Base-by-base conservation (phyloP, 2,329 filamentous ascomycete genomes). In the Hymenoscyphus linearis region DNA sequence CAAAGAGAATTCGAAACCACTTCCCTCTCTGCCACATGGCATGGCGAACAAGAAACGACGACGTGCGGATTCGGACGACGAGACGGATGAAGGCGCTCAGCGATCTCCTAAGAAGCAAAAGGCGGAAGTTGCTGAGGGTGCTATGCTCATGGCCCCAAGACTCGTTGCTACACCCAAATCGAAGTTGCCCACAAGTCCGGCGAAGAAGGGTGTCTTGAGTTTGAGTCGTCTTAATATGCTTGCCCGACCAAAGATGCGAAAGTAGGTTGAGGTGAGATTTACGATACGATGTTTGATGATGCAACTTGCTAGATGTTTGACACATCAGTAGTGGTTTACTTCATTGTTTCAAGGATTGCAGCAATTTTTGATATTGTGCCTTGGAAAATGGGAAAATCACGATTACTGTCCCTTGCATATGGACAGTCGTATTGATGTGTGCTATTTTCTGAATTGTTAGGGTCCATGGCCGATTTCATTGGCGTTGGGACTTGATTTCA, bases 41-140 rank as follows among this genome's bases (percentile, higher is more conserved):
- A 82, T 88, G 74, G 73, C 77, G 7, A 87, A 84, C 75, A 88
- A 88, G 78, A 88, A 87, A 75, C 82, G 85, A 27, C 79, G 82
- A 67, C 79, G 85, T n/a, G 79, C 80, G 16, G 80, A 75, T 58
- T 80, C 79, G 55, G 83, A 85, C 50, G 82, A 83, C 59, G 83
- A 85, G 58, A 80, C 83, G 36, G 78, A 78, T 0, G 79, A 81
- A 57, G 72, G 77, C 53, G 77, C 71, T 2, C 76, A 80, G 61
- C 80, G 82, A 14, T 80, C 80, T 1, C 75, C 79, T 27, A 88
- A 88, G 79, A 87, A 86, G 75, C 79, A 78, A 44, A 84, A 80
- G 74, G 35, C 59, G 7, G 47, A 61, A 35, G 70, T 57, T 37
- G 64, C 67, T 26, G 70, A 69, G 62, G 69, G 68, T 18, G 61